These are phyloP conservation scores for Russula sp. DNA, from an alignment of 768 basidiomycete genomes.

Conservation along the genomic window DNA sequence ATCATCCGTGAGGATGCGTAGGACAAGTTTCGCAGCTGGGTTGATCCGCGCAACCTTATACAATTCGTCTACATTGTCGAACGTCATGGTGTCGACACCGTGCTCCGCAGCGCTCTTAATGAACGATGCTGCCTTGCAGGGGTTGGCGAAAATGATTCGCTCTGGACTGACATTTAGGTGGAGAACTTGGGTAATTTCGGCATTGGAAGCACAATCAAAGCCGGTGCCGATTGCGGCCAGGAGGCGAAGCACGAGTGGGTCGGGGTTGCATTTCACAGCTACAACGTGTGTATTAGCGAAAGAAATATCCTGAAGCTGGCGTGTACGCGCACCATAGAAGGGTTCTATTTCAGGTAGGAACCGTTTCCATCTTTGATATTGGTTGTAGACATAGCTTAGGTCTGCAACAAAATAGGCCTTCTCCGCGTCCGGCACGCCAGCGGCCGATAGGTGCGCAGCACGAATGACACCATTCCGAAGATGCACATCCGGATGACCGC, in stretches of 20 bases:
- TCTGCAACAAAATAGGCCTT: slow-evolving; percentile 97
- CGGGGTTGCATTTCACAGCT: slow-evolving; percentile 99
- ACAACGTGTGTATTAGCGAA: slow-evolving; percentile 59
- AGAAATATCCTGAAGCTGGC: slow-evolving; percentile 32
- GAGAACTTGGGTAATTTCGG: slow-evolving; percentile 84
- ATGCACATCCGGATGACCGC: slow-evolving; percentile 70
- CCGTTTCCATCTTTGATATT: slow-evolving; percentile 77
- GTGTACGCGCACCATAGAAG: slow-evolving; percentile 73
- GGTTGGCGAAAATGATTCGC: slow-evolving; percentile 96
- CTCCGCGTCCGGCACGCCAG: slow-evolving; percentile 71
- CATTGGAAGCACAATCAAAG: slow-evolving; percentile 96
- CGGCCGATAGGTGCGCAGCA: slow-evolving; percentile 50
- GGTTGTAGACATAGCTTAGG: slow-evolving; percentile 79
- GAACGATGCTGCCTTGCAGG: slow-evolving; percentile 95
- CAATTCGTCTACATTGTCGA: slow-evolving; percentile 96
- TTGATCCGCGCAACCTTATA: slow-evolving; percentile 84
- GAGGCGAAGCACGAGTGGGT: slow-evolving; percentile 88
- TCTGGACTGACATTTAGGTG: slow-evolving; percentile 68
- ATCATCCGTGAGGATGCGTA: slow-evolving; percentile 98
- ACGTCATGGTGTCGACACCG: slow-evolving; percentile 93
- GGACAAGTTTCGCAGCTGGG: slow-evolving; percentile 78
- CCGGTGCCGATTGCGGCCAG: slow-evolving; percentile 87
- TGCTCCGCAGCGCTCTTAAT: slow-evolving; percentile 76
- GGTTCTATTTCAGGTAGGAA: slow-evolving; percentile 85
- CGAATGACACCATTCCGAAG: slow-evolving; percentile 74